Evolutionary conservation across 176 grass and related monocot species (phyloP), one percentile per base, ranked within the genome.

Genomic region (Avena atlantica): DNA sequence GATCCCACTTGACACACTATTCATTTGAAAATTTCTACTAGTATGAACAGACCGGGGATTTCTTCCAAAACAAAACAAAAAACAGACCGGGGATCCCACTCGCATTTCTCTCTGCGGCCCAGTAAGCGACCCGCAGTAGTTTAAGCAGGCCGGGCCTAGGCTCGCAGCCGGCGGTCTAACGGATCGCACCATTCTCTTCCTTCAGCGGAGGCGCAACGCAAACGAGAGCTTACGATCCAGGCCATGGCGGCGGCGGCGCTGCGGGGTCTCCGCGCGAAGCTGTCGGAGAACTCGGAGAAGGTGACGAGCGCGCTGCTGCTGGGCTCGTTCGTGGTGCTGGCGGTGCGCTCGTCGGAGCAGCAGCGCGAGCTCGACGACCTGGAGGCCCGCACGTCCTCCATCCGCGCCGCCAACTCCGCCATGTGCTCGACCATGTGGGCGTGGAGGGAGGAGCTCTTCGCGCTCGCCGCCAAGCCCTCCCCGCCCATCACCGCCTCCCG

Each of bases 351-450:
- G 36, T 61, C 57, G 70, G 82, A 92, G 81, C 93, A 95, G 79
- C 93, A 94, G 93, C 78, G 51, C 10, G 85, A 98, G 93, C 81
- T 98, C 84, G 92, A 94, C 0, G 79, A 48, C 40, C 85, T 96
- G 51, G 87, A 94, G 87, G 90, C 85, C 2, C 87, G 92, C 84
- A 95, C 87, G 88, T 60, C 76, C 19, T 65, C 91, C 70, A 87
- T 98, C 86, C 96, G 92, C 11, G 75, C 90, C 52, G 55, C 87
- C 83, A 92, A 95, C 68, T 6, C 91, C 51, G 58, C 87, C 82
- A 87, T 87, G 84, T 94, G 90, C 70, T 71, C 90, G 14, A 9
- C 96, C 87, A 91, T 98, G 93, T 96, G 92, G 96, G 79, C 90
- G 2, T 89, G 88, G 86, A 83, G 92, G 15, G 85, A 98, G 85